Conservation (phyloP, 805 yeast genomes). For the Jamesozyma spencerorum region DNA sequence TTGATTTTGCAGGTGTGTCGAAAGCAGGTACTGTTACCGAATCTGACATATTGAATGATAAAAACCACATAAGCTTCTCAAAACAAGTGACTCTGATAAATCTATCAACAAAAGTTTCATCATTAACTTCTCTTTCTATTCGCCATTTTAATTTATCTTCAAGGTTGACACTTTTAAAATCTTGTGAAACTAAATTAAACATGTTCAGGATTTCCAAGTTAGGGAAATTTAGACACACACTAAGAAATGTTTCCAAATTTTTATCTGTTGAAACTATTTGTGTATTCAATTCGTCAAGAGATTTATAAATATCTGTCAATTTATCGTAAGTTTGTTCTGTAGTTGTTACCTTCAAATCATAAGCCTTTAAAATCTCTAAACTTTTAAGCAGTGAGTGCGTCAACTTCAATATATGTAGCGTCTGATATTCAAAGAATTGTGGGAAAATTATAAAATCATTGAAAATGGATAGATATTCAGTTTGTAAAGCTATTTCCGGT, state of each 20-base stretch:
- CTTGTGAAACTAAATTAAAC: constrained; percentile 19
- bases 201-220: constrained; percentile 5
- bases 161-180: constrained; percentile 12
- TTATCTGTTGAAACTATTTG: constrained; percentile 9
- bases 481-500: constrained; percentile 19
- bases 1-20: constrained; percentile 1
- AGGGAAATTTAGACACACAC: constrained; percentile 19
- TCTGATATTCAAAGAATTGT: constrained; percentile 22
- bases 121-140: no score
- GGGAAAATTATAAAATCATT: constrained; percentile 29
- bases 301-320: constrained; percentile 8
- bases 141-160: no score
- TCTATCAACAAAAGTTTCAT: constrained; percentile 8
- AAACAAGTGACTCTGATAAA: constrained; percentile 10
- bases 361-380: constrained; percentile 9
- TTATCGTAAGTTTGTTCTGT: constrained; percentile 5
- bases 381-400: constrained; percentile 15
- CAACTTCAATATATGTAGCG: constrained; percentile 10
- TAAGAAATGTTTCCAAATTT: constrained; percentile 16
- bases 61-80: constrained; percentile 1
- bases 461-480: constrained; percentile 25
- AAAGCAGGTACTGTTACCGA: no score
- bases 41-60: background rate
- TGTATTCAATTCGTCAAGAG: constrained; percentile 6
- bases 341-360: background rate